A percentile compares a stretch with the other conserved stretches of the same genome.
Conservation (phyloP, 176 grass and related monocot genomes). For the Calamus simplicifolius region DNA sequence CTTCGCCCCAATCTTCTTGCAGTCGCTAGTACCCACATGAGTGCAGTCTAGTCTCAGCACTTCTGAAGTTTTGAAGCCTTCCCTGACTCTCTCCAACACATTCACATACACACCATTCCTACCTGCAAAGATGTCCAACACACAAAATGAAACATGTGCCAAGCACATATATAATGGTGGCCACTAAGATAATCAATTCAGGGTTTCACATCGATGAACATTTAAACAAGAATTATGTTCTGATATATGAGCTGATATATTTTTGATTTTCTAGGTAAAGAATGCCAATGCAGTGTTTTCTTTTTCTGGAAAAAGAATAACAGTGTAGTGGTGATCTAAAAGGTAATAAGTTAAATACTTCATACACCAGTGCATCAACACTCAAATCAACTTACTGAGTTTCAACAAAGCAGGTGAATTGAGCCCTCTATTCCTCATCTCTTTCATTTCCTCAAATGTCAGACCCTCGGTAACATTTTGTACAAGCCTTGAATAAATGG, state of each 20-base stretch:
- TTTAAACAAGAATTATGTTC: too few relatives aligned
- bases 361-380: too few relatives aligned
- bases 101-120: conserved; percentile 79
- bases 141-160: too few relatives aligned
- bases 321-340: too few relatives aligned
- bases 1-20: conserved; percentile 78
- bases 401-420: conserved; percentile 40
- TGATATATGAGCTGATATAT: too few relatives aligned
- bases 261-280: too few relatives aligned
- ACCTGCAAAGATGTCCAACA: conserved; percentile 21
- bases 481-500: conserved; percentile 57
- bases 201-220: too few relatives aligned
- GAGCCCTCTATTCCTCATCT: conserved; percentile 55
- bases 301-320: too few relatives aligned
- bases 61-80: conserved; percentile 46
- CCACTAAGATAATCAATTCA: too few relatives aligned
- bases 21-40: conserved; percentile 42
- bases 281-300: too few relatives aligned
- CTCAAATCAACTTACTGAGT: conserved; percentile 35
- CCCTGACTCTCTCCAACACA: conserved; percentile 60
- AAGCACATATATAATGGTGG: too few relatives aligned
- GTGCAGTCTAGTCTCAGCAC: conserved; percentile 59
- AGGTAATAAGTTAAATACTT: too few relatives aligned
- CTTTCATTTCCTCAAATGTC: conserved; percentile 58
- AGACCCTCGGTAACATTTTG: conserved; percentile 45